A percentile compares a stretch with the other conserved stretches of the same genome.
phyloP scores from a whole-genome alignment of 2,329 filamentous ascomycete genomes.

The Claviceps arundinis region DNA sequence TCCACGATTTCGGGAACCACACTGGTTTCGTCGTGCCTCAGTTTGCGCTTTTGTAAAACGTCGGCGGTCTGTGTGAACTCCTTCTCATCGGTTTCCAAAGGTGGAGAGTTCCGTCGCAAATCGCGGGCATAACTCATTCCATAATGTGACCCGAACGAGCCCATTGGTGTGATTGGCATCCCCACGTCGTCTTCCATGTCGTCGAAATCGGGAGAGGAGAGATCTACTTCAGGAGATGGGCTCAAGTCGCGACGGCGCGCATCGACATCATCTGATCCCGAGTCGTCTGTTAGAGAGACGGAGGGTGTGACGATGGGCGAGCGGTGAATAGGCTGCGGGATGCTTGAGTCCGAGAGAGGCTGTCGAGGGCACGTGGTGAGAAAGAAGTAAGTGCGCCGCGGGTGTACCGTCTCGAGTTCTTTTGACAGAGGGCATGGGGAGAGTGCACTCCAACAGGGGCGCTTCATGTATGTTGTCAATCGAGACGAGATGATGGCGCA shows the following conservation, averaged over 20 bases:
- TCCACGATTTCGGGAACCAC: conserved; percentile 16
- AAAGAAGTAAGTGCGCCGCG: conserved; percentile 92
- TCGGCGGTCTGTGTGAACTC: conserved; percentile 95
- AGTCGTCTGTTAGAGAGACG: conserved; percentile 45
- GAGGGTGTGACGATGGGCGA: conserved; percentile 66
- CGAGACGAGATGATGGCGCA: conserved; percentile 91
- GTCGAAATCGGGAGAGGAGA: conserved; percentile 78
- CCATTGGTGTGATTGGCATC: conserved; percentile 48
- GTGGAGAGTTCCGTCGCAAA: conserved; percentile 64
- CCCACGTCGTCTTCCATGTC: conserved; percentile 48
- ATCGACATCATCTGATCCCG: conserved; percentile 56
- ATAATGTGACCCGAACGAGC: conserved; percentile 43
- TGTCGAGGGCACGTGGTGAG: conserved; percentile 79
- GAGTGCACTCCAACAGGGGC: conserved; percentile 63
- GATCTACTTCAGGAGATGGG: conserved; percentile 83
- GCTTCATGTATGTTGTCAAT: conserved; percentile 78
- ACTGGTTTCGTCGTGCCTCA: conserved; percentile 27
- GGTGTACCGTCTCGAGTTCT: conserved; percentile 83
- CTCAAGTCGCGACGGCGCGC: conserved; percentile 60
- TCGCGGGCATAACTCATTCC: conserved; percentile 25
- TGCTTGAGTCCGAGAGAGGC: conserved; percentile 49
- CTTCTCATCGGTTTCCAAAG: conserved; percentile 84
- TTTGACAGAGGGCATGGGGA: conserved; percentile 82
- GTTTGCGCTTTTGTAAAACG: conserved; percentile 57
- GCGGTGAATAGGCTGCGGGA: conserved; percentile 10